Evolutionary conservation across 768 basidiomycete species (phyloP).

Genomic region (Mycena rosella): DNA sequence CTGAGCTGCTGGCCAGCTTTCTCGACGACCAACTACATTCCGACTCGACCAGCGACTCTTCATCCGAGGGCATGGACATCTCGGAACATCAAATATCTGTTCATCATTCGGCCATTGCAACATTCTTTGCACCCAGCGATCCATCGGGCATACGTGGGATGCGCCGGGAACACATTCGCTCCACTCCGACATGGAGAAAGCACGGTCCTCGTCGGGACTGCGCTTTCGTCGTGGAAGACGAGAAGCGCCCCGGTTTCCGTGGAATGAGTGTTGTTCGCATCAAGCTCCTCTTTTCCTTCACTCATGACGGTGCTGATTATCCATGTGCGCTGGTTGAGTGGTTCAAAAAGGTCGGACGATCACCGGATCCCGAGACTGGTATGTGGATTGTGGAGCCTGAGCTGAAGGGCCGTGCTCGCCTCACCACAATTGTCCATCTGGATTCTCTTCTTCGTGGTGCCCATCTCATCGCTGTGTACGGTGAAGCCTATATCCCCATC

Average conservation of each 20-base stretch:
- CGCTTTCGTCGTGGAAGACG: conserved; percentile 33
- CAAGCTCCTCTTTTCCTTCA: conserved; percentile 42
- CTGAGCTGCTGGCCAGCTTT: conserved; percentile 36
- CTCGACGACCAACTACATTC: conserved; percentile 39
- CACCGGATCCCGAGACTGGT: conserved; percentile 37
- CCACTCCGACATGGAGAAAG: conserved; percentile 36
- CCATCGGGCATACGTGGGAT: conserved; percentile 39
- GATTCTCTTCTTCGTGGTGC: conserved; percentile 37
- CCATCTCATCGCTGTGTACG: conserved; percentile 40
- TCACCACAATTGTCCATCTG: conserved; percentile 32
- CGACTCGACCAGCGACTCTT: background rate
- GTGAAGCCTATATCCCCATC: conserved; percentile 10
- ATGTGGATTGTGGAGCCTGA: conserved; percentile 44
- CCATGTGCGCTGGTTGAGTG: conserved; percentile 45
- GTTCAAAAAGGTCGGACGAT: conserved; percentile 37
- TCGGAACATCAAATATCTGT: conserved; percentile 18
- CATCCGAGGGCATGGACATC: conserved; percentile 18
- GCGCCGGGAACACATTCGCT: conserved; percentile 40
- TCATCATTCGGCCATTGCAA: conserved; percentile 39
- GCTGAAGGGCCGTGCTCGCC: background rate
- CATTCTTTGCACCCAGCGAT: conserved; percentile 41
- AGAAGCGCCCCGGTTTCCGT: conserved; percentile 30
- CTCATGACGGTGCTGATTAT: conserved; percentile 27
- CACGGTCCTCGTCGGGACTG: conserved; percentile 35
- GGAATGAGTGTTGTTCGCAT: conserved; percentile 39